Evolutionary conservation across 2,329 filamentous ascomycete species (phyloP).

Genomic region (Diplodia corticola): DNA sequence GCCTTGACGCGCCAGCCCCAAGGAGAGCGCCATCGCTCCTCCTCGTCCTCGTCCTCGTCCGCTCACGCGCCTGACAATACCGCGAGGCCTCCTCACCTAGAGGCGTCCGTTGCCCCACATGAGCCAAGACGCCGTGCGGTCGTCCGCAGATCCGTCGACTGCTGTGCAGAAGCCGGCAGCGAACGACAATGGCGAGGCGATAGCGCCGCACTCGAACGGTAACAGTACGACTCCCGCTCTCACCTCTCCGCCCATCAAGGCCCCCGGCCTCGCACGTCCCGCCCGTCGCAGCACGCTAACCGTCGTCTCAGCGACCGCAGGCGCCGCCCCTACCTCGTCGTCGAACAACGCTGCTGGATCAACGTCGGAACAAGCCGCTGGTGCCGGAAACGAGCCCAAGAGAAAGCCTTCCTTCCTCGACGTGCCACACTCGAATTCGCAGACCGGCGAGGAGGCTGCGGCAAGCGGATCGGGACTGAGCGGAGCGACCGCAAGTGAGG

Average conservation of each 20-base stretch:
- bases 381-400: slow-evolving; percentile 25
- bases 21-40: slow-evolving; percentile 27
- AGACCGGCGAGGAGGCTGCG: slow-evolving; percentile 35
- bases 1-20: slow-evolving; percentile 32
- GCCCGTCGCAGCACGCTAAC: slow-evolving; percentile 24
- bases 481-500: slow-evolving; percentile 47
- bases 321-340: slow-evolving; percentile 19
- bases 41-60: slow-evolving; percentile 15
- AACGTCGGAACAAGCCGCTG: slow-evolving; percentile 14
- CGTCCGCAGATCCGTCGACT: slow-evolving; percentile 33
- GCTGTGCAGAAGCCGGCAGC: slow-evolving; percentile 32
- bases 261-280: slow-evolving; percentile 26
- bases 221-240: slow-evolving; percentile 31
- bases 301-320: slow-evolving; percentile 3
- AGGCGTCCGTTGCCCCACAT: slow-evolving; percentile 33
- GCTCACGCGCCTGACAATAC: neutral
- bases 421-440: slow-evolving; percentile 34
- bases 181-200: slow-evolving; percentile 27
- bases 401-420: slow-evolving; percentile 41
- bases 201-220: slow-evolving; percentile 35
- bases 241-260: neutral
- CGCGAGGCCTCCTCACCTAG: slow-evolving; percentile 12
- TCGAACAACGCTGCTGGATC: slow-evolving; percentile 17
- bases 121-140: slow-evolving; percentile 37
- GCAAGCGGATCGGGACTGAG: slow-evolving; percentile 44